Conservation (phyloP, 345 rosid genomes). For the Rhodamnia rubescens region DNA sequence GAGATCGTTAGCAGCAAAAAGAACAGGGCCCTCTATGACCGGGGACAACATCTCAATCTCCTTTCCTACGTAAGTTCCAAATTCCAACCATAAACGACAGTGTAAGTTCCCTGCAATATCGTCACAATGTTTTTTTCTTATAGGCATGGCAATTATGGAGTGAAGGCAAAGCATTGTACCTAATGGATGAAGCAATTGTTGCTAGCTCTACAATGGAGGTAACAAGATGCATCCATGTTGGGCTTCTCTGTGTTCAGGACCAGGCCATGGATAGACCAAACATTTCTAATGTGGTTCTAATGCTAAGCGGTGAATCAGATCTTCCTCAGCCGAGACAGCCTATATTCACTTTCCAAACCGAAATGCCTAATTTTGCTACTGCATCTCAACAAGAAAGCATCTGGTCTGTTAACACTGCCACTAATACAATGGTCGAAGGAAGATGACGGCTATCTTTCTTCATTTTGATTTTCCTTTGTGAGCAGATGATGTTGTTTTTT, state of each 20-base stretch:
- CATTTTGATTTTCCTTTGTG: not conserved
- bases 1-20: conserved; percentile 8
- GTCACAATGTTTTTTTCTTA: not conserved
- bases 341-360: too few relatives aligned
- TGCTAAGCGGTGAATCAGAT: not conserved
- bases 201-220: not conserved
- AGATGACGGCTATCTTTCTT: too few relatives aligned
- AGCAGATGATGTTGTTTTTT: not conserved
- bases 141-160: not conserved
- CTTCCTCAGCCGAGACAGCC: not conserved
- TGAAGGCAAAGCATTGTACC: not conserved
- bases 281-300: not conserved
- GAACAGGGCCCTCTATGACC: not conserved
- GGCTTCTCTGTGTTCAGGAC: conserved; percentile 22
- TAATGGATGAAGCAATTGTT: not conserved
- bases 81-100: not conserved
- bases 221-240: conserved; percentile 13
- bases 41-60: not conserved
- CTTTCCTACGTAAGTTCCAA: conserved; percentile 1
- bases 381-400: too few relatives aligned
- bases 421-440: too few relatives aligned
- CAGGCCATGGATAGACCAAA: conserved; percentile 10
- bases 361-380: too few relatives aligned
- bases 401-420: too few relatives aligned
- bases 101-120: not conserved